Base-by-base conservation (phyloP, 2,329 filamentous ascomycete species). In the Penicillium sp. region DNA sequence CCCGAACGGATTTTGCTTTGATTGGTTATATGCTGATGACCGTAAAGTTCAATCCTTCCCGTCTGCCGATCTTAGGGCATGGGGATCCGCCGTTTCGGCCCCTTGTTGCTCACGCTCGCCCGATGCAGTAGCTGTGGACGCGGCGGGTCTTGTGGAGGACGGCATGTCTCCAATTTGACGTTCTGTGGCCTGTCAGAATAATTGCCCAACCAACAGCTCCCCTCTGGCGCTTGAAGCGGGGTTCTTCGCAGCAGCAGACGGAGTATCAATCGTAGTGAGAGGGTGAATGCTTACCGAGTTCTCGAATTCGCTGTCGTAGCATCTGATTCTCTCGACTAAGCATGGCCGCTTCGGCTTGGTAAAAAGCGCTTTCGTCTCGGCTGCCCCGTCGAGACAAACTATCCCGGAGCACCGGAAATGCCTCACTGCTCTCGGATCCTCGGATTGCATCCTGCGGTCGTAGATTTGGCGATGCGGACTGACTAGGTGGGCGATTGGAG, bases 261-360 rank as follows among this genome's bases (percentile, higher is more conserved):
- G 14, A 17, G 18, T 15, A 8, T 34, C 8, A n/a, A 6, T 4
- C 11, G 13, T 30, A 30, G 15, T 18, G 12, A 32, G 17, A 15
- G 11, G 13, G 12, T 9, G 18, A 12, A 12, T 32, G 32, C 56
- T 44, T 55, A 69, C 66, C 67, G 43, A 73, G 50, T 41, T 73
- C 70, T 23, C 68, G 61, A 34, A 73, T 70, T 9, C 70, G 57
- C 44, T 65, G 59, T 14, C 65, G 62, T 25, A 73, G 55, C 58
- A 73, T 69, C 42, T 69, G 66, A 36, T 73, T 73, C 41, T 73
- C 70, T 27, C 70, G 59, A 7, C 60, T 62, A 18, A 73, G 49
- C 47, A 61, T 70, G 17, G 65, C 60, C 6, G 67, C 67, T 44
- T 73, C 69, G 13, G 69, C 66, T 46, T 72, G 69, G 42, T 69